Conservation (phyloP, 2,329 filamentous ascomycete species). For the Kalmusia sp. region DNA sequence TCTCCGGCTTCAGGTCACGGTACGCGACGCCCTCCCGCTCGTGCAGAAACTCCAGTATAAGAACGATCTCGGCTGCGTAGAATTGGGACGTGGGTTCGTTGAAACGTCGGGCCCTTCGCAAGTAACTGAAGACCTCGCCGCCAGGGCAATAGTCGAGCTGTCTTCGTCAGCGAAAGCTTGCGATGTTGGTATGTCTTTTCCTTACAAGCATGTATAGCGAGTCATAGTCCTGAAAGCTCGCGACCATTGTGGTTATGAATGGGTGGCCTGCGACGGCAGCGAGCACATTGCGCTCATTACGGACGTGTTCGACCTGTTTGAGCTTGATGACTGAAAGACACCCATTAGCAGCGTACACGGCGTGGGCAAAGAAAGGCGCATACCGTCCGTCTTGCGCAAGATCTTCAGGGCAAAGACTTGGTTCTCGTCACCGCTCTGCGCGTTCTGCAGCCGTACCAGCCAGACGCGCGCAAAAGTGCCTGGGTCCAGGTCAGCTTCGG, state of each 20-base stretch:
- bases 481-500: constrained; percentile 44
- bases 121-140: constrained; percentile 84
- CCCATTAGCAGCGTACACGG: constrained; percentile 22
- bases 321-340: constrained; percentile 70
- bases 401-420: constrained; percentile 85
- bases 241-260: constrained; percentile 80
- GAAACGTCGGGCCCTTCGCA: constrained; percentile 79
- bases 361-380: constrained; percentile 14
- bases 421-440: constrained; percentile 59
- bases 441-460: constrained; percentile 71
- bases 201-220: constrained; percentile 77
- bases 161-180: not conserved
- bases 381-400: constrained; percentile 66
- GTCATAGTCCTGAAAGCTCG: constrained; percentile 80
- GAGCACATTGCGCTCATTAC: constrained; percentile 81
- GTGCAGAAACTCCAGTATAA: constrained; percentile 82
- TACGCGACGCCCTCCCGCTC: constrained; percentile 82
- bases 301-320: constrained; percentile 87
- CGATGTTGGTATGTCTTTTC: not conserved
- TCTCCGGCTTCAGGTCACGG: constrained; percentile 83
- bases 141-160: constrained; percentile 81
- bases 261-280: constrained; percentile 80
- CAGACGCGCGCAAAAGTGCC: constrained; percentile 85
- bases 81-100: constrained; percentile 80
- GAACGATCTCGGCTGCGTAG: constrained; percentile 83